Evolutionary conservation across 345 rosid species (phyloP), one percentile per base, ranked within the genome.

Genomic region (Syzygium oleosum): DNA sequence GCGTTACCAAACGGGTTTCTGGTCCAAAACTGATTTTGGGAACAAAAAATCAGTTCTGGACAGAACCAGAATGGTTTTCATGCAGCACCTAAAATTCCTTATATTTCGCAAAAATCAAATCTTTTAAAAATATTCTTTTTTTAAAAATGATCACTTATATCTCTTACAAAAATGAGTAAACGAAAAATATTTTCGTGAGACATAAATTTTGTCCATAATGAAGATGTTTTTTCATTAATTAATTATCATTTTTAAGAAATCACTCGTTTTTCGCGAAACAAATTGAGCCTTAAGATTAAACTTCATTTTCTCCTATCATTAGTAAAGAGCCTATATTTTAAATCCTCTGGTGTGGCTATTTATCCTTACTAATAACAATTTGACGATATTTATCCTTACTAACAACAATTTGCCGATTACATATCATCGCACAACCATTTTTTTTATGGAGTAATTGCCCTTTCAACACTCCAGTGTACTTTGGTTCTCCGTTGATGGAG

Each of bases 191-290:
- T 27, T 5, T 12, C 9, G 6, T n/a, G 13, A 1, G 31, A 13
- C 31, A 61, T 61, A 61, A 13, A 61, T n/a, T n/a, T 61, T n/a
- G 1, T n/a, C 4, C 14, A 14, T 3, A 5, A 0, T 61, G 3
- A 61, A n/a, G 1, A n/a, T 61, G 2, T 2, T n/a, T n/a, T 59
- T 61, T 13, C 5, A 1, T 5, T n/a, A 61, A 52, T 6, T 14
- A 52, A 51, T 51, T 51, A n/a, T 61, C 2, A n/a, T 61, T n/a
- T 3, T 61, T 61, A 6, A 3, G 3, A 27, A 61, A 61, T n/a
- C 19, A 13, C 0, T n/a, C 3, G 0, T 12, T 59, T 59, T 59
- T 13, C 5, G 0, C 3, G 6, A 61, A n/a, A 13, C 3, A 61
- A 61, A 61, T 61, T 27, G 27, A 61, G 4, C 5, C 9, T 61